A percentile compares a stretch with the other conserved stretches of the same genome.
phyloP scores from a whole-genome alignment of 2,329 filamentous ascomycete genomes.

The Stemphylium vesicarium region DNA sequence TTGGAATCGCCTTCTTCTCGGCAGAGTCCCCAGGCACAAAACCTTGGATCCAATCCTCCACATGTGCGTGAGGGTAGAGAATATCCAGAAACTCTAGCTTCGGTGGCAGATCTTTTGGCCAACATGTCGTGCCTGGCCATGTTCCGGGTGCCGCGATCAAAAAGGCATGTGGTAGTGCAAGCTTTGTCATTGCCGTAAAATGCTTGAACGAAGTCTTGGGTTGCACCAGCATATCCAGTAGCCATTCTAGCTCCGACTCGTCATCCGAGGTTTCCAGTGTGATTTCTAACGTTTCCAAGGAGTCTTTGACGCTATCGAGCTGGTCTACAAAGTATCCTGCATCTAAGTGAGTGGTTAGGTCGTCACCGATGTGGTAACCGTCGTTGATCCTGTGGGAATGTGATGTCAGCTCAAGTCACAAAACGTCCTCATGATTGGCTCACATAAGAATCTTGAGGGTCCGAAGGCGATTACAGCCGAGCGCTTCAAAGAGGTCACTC shows the following conservation, averaged over 20 bases:
- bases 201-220: conserved; percentile 14
- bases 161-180: conserved; percentile 25
- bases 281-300: conserved; percentile 19
- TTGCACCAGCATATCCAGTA: conserved; percentile 16
- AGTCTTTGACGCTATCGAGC: conserved; percentile 13
- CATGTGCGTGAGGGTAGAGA: conserved; percentile 15
- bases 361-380: conserved; percentile 18
- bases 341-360: conserved; percentile 16
- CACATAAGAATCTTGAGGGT: conserved; percentile 21
- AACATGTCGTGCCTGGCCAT: not conserved
- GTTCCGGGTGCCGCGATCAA: conserved; percentile 7
- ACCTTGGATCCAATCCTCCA: conserved; percentile 15
- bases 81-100: conserved; percentile 24
- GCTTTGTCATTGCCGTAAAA: conserved; percentile 16
- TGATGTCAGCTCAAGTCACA: not conserved
- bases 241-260: conserved; percentile 19
- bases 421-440: not conserved
- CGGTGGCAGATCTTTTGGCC: conserved; percentile 17
- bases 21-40: not conserved
- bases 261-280: conserved; percentile 20
- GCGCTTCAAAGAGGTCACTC: conserved; percentile 25
- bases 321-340: conserved; percentile 25
- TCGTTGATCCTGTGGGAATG: conserved; percentile 18
- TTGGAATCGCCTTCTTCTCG: not conserved
- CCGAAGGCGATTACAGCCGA: conserved; percentile 21